Evolutionary conservation across 805 yeast genomes (phyloP), one percentile per base, ranked within the genome.

Genomic region (Starmerella asiatica): DNA sequence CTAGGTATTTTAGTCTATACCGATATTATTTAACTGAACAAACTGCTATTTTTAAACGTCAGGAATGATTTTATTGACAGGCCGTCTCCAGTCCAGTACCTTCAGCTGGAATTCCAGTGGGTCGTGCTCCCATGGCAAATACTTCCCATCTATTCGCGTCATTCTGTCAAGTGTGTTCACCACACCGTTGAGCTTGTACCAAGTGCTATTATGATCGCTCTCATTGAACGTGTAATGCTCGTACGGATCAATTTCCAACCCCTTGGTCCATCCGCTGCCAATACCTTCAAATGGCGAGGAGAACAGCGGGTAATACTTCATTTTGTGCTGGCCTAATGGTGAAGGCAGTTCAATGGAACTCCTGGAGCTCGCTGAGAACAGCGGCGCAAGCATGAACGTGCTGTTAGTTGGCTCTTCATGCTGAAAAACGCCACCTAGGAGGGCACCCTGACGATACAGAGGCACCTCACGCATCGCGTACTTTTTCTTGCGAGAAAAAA

Each of bases 391-490:
- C 0, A 83, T 79, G 4, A 43, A 52, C 3, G 58, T 49, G 34
- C 50, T 45, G 12, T 24, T 39, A 7, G 27, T 36, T 14, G 21
- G 31, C 8, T 30, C 16, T 8, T 41, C 39, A 9, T 80, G 74
- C 39, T 65, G 65, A 54, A 67, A 79, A 2, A 79, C 48, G 0
- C 75, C 84, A 5, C 86, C 88, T 2, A 79, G 70, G 58, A 71
- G 70, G 0, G 74, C 67, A 16, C 65, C 60, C 0, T 84, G 82
- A 14, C 71, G 58, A 50, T 64, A 75, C 5, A 73, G 51, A 1
- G 69, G 63, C 9, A 66, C 37, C 21, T 64, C 56, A 36, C 73
- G 59, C 11, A 53, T 54, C 0, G 72, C 70, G 49, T 70, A 76
- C 46, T 69, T 66, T 46, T 68, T 66, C 31, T 76, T 62, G 48